These are phyloP conservation scores for Ogataea pini DNA, from an alignment of 805 yeast species.

Conservation along the genomic window DNA sequence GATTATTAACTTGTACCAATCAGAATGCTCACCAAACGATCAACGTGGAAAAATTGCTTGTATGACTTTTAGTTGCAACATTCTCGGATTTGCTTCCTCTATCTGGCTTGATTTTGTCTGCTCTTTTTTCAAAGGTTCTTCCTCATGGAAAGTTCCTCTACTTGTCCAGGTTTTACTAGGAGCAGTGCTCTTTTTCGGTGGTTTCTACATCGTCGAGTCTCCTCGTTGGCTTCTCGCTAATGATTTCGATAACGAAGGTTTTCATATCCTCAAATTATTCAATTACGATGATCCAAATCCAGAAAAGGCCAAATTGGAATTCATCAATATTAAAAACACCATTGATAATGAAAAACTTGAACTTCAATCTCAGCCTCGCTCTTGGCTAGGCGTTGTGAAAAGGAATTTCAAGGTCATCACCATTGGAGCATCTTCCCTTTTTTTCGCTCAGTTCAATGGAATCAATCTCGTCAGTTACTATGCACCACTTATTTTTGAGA, in stretches of 20 bases:
- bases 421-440: conserved; percentile 82
- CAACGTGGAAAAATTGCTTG: conserved; percentile 84
- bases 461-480: conserved; percentile 86
- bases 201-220: conserved; percentile 77
- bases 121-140: conserved; percentile 58
- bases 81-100: conserved; percentile 75
- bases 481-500: conserved; percentile 88
- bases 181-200: conserved; percentile 62
- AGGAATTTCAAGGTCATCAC: conserved; percentile 52
- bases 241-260: conserved; percentile 62
- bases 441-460: conserved; percentile 89
- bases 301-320: conserved; percentile 40
- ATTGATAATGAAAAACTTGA: conserved; percentile 22
- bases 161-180: conserved; percentile 76
- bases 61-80: conserved; percentile 85
- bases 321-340: conserved; percentile 44
- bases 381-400: conserved; percentile 23
- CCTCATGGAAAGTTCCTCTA: conserved; percentile 79
- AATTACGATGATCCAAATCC: conserved; percentile 31
- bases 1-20: conserved; percentile 84
- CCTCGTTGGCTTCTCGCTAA: conserved; percentile 86
- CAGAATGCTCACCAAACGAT: conserved; percentile 85
- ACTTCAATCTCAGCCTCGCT: conserved; percentile 28
- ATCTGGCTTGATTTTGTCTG: conserved; percentile 87
- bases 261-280: conserved; percentile 38